Base-by-base conservation (phyloP, 2,329 filamentous ascomycete species). In the Sporothrix pallida region DNA sequence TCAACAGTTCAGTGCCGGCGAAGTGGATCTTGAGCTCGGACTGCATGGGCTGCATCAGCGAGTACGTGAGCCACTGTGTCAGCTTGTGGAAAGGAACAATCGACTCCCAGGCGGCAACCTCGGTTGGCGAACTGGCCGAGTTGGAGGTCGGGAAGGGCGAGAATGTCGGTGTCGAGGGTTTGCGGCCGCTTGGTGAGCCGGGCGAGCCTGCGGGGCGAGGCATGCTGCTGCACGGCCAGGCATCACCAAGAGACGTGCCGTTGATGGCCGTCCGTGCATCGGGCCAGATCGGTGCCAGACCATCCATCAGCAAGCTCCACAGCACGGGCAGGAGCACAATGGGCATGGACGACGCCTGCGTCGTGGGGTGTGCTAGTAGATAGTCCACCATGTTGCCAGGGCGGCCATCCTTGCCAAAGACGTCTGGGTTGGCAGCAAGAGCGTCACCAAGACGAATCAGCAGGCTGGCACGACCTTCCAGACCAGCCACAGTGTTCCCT, bases 381-480 rank as follows among this genome's bases (percentile, higher is more conserved):
- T 97, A 95, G 82, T 98, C 95, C 75, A 98, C 90, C 90, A 99
- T 94, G 81, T 97, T 97, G 77, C 96, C 96, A 12, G 96, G 96
- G 74, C 96, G 88, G 70, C 91, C 93, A 79, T 95, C 90, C 1
- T 88, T 86, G 31, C 95, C 95, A 81, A 98, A 99, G 78, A 94
- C 92, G 70, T 96, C 92, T 74, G 89, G 87, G 80, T 95, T 94
- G 76, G 91, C 88, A 2, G 86, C 84, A 72, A 99, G 84, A 5
- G 95, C 95, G 76, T 91, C 87, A 13, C 90, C 90, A 1, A 99
- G 87, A 70, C 92, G 87, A 56, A 93, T 87, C 56, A 99, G 84
- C 63, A 99, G 87, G 20, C 91, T 91, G 4, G 94, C 91, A 73
- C 96, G 90, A 63, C 95, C 95, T 80, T 97, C 91, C 2, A 98